These are phyloP conservation scores for Calonectria pauciramosa DNA, from an alignment of 2,329 filamentous ascomycete genomes.

Conservation along the genomic window DNA sequence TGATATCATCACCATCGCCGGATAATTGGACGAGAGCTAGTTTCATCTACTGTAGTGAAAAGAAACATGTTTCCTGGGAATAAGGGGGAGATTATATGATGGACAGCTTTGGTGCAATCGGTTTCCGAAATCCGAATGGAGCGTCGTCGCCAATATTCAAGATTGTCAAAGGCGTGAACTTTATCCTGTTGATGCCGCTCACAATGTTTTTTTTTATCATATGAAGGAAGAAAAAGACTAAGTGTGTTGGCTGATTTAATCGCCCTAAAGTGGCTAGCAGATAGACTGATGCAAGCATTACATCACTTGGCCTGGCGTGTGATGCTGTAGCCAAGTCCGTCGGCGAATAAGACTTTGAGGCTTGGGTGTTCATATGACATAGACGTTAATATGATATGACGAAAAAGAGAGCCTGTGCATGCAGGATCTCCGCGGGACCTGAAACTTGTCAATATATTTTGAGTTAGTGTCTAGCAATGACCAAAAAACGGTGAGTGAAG, in stretches of 20 bases:
- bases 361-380: background rate
- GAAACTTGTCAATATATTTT: background rate
- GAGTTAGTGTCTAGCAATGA: background rate
- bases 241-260: background rate
- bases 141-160: background rate
- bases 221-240: background rate
- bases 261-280: background rate
- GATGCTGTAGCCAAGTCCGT: background rate
- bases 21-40: background rate
- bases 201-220: background rate
- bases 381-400: background rate
- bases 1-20: background rate
- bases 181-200: background rate
- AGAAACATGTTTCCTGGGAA: background rate
- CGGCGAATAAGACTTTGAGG: background rate
- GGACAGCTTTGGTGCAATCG: background rate
- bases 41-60: background rate
- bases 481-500: background rate
- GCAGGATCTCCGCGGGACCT: background rate
- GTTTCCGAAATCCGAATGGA: background rate
- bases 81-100: background rate
- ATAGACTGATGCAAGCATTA: background rate
- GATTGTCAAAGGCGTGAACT: background rate
- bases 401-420: background rate
- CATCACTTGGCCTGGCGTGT: background rate